Percentiles rank a stretch among this genome's conserved stretches.
These are phyloP conservation scores for Solanum corneliomulleri DNA, from an alignment of 257 asterid genomes.

Conservation along the genomic window DNA sequence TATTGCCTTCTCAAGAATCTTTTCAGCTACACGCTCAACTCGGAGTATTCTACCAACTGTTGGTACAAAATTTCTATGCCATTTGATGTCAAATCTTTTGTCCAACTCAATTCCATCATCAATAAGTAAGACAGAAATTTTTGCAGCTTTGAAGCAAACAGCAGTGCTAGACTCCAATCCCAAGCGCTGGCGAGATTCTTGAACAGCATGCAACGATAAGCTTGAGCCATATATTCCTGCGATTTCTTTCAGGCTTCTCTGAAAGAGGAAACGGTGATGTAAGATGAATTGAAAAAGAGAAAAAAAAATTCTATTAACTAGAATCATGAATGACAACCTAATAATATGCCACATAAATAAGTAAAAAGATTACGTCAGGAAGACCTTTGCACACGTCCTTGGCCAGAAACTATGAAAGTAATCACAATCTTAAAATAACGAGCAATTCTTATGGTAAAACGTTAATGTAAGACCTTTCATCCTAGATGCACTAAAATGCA, in stretches of 20 bases:
- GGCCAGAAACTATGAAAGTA: not conserved
- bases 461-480: not conserved
- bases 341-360: not conserved
- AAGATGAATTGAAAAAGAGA: not conserved
- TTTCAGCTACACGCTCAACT: slow-evolving; percentile 68
- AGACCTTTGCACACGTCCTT: not conserved
- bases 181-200: slow-evolving; percentile 41
- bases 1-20: slow-evolving; percentile 65
- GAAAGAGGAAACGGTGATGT: not conserved
- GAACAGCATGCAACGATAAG: slow-evolving; percentile 51
- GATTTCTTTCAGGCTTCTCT: slow-evolving; percentile 90
- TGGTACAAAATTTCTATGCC: slow-evolving; percentile 66
- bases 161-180: slow-evolving; percentile 62
- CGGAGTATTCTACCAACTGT: slow-evolving; percentile 70
- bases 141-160: slow-evolving; percentile 59
- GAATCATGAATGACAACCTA: not conserved
- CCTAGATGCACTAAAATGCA: not conserved
- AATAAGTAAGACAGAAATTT: slow-evolving; percentile 54
- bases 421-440: not conserved
- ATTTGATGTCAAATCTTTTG: slow-evolving; percentile 41
- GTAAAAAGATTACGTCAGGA: not conserved
- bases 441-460: not conserved
- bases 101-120: slow-evolving; percentile 78
- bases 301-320: not conserved
- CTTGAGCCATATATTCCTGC: slow-evolving; percentile 60